Percentiles rank a stretch among this genome's conserved stretches.
Evolutionary conservation across 106 monocot species (phyloP).

Genomic region (Dendrobium nobile): DNA sequence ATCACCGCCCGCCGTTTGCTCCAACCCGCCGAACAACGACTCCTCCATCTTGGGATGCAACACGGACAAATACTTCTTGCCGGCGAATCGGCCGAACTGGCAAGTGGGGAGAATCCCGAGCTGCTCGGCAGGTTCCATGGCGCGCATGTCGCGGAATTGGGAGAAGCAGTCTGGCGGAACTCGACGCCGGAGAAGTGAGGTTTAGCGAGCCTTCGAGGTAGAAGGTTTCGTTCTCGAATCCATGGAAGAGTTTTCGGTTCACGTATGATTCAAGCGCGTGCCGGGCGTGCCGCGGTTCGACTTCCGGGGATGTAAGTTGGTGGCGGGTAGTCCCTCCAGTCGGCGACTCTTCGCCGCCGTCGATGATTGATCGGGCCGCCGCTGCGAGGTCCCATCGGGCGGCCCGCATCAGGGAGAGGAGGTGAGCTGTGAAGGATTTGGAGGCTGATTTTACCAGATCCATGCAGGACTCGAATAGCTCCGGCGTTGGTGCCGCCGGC

Average conservation of each 20-base stretch:
- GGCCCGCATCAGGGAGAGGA: constrained; percentile 75
- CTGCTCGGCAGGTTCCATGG: constrained; percentile 83
- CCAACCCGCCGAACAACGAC: constrained; percentile 49
- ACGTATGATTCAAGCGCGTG: constrained; percentile 78
- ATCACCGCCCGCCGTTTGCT: constrained; percentile 46
- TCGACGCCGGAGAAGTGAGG: constrained; percentile 66
- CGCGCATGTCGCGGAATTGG: constrained; percentile 80
- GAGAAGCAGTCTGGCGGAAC: constrained; percentile 66
- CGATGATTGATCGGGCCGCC: constrained; percentile 48
- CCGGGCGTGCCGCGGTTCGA: constrained; percentile 39
- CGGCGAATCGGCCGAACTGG: constrained; percentile 75
- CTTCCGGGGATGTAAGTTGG: neutral
- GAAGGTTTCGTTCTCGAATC: constrained; percentile 96
- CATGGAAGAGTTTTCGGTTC: constrained; percentile 55
- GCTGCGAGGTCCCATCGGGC: constrained; percentile 73
- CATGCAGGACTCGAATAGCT: constrained; percentile 55
- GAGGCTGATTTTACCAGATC: constrained; percentile 54
- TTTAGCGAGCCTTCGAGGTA: constrained; percentile 87
- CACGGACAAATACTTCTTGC: constrained; percentile 54
- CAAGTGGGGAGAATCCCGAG: constrained; percentile 80
- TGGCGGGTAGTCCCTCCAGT: neutral
- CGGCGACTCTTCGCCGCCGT: neutral
- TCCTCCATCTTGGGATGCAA: constrained; percentile 67
- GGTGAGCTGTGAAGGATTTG: constrained; percentile 60
- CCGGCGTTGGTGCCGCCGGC: constrained; percentile 44